Evolutionary conservation across 768 basidiomycete species (phyloP), one percentile per base, ranked within the genome.

Genomic region (Russula virescens): DNA sequence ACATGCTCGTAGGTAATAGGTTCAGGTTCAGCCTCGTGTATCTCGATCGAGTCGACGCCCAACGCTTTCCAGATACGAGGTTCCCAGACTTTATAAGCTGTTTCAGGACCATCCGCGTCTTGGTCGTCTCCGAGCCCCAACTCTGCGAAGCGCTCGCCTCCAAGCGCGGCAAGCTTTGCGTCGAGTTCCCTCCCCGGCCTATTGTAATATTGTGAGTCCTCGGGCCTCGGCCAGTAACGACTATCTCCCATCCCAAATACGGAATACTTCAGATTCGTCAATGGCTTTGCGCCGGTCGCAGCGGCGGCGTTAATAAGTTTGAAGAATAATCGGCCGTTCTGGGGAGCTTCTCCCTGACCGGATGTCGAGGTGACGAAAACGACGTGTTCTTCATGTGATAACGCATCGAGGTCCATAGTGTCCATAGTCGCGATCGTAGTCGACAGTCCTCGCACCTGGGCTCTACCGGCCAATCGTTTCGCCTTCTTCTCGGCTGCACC

Each of bases 1-100:
- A 98, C 98, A 75, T 98, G 94, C 76, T 99, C 97, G 79, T 98
- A 98, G 57, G 97, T 98, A 74, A 99, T 96, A 1, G 92, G 86
- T 69, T 98, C 95, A 0, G 95, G 95, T 72, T 98, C 95, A 21
- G 87, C 88, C 75, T 98, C 97, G 35, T 80, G 83, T 21, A 98
- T 84, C 72, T 97, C 90, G 53, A 98, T 77, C 19, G 77, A 78
- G 73, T 94, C 97, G 50, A 98, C 94, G 55, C 96, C 94, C 34
- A 98, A 79, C 1, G 87, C 89, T 75, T 96, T 94, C 97, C 97
- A 99, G 42, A 98, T 68, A 51, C 81, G 77, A 38, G 93, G 87
- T 73, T 98, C 96, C 94, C 95, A 98, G n/a, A 82, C 66, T 73
- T 91, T 96, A 82, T 98, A 99, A 0, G 94, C 97, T 0, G 97